Evolutionary conservation across 2,329 filamentous ascomycete species (phyloP).

Genomic region (Parastagonospora avenae): DNA sequence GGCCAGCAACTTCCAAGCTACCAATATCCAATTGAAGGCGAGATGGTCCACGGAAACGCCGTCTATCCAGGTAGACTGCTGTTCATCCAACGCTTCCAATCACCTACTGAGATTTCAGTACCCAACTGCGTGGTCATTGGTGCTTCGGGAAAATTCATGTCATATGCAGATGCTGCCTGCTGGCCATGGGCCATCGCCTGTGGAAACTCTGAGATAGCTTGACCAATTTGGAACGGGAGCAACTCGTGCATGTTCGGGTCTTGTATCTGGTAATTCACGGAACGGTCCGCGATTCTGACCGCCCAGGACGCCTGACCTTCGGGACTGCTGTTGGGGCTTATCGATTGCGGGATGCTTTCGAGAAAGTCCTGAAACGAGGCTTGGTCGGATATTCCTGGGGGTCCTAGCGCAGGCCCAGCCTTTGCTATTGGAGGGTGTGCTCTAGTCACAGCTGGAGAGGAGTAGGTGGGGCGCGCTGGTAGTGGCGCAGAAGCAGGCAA

Average conservation of each 20-base stretch:
- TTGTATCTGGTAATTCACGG: conserved; percentile 13
- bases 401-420: neutral
- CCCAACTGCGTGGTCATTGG: neutral
- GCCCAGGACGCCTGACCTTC: conserved; percentile 18
- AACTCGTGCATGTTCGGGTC: conserved; percentile 11
- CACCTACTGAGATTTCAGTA: conserved; percentile 1
- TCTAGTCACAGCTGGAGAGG: conserved; percentile 9
- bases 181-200: neutral
- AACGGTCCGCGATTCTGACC: conserved; percentile 16
- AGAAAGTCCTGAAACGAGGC: conserved; percentile 6
- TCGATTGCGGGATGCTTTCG: conserved; percentile 7
- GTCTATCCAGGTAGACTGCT: conserved; percentile 1
- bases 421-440: neutral
- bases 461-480: conserved; percentile 13
- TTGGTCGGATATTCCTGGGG: neutral
- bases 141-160: conserved; percentile 1
- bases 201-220: neutral
- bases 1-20: neutral
- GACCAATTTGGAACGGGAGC: conserved; percentile 1
- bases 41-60: neutral
- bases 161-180: neutral
- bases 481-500: conserved; percentile 8
- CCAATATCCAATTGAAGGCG: neutral
- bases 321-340: conserved; percentile 3
- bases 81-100: conserved; percentile 5